These are phyloP conservation scores for Tolypocladium guangdongense DNA, from an alignment of 2,329 filamentous ascomycete genomes.

Conservation along the genomic window DNA sequence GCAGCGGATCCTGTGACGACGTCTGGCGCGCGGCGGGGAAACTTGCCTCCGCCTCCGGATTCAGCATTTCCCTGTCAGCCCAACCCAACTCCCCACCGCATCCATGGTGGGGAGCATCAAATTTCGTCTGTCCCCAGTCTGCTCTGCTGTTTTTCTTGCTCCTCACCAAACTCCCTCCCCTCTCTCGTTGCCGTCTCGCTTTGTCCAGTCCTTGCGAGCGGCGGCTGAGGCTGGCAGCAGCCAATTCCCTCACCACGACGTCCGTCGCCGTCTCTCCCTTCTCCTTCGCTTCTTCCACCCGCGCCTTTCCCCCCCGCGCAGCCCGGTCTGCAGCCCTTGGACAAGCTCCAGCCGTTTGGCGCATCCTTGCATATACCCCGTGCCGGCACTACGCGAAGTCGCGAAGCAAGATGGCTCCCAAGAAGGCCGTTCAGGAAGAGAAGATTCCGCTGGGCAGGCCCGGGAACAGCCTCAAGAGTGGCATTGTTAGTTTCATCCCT, in stretches of 20 bases:
- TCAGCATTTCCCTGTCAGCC: background rate
- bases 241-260: conserved; percentile 32
- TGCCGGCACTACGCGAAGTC: conserved; percentile 50
- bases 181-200: background rate
- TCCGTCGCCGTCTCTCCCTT: conserved; percentile 21
- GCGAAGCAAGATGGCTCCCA: conserved; percentile 79
- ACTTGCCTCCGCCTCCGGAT: background rate
- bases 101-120: conserved; percentile 15
- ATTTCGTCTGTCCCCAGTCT: conserved; percentile 12
- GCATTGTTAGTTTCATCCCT: conserved; percentile 60
- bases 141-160: conserved; percentile 12
- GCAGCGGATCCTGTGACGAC: background rate
- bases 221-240: conserved; percentile 30
- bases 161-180: conserved; percentile 7
- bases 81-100: background rate
- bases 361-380: conserved; percentile 37
- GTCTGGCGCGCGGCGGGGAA: background rate
- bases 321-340: conserved; percentile 40
- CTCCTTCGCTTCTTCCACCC: conserved; percentile 43
- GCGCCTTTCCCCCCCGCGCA: conserved; percentile 44
- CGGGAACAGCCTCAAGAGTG: conserved; percentile 97
- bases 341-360: conserved; percentile 39
- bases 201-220: conserved; percentile 1
- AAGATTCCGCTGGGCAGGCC: conserved; percentile 93
- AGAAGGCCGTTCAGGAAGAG: conserved; percentile 85